These are phyloP conservation scores for Exophiala phaeomuriformis DNA, from an alignment of 2,329 filamentous ascomycete genomes.

Conservation along the genomic window DNA sequence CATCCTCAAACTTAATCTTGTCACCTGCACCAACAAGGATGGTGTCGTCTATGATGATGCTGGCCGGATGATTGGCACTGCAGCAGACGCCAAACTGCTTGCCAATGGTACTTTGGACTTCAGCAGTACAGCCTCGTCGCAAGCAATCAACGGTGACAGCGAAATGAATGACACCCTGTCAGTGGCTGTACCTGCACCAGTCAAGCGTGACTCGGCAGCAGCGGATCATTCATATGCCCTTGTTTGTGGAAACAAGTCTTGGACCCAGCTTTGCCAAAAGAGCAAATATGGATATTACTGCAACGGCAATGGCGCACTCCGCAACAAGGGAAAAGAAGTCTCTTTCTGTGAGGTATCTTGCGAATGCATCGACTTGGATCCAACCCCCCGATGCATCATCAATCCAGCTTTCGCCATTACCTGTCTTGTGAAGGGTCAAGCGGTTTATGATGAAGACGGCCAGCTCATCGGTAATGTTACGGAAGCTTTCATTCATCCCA, in stretches of 20 bases:
- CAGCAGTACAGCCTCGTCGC: no score
- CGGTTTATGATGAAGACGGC: background rate
- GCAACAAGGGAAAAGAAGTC: background rate
- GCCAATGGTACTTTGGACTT: slow-evolving; percentile 1
- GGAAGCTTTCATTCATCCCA: background rate
- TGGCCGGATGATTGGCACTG: background rate
- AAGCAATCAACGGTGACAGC: background rate
- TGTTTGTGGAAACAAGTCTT: background rate
- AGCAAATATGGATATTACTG: background rate
- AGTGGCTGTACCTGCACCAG: background rate
- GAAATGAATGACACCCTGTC: background rate
- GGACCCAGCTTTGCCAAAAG: background rate
- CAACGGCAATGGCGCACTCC: background rate
- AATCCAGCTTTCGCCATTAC: background rate
- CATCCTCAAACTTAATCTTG: background rate
- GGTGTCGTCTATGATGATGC: background rate
- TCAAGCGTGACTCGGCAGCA: background rate
- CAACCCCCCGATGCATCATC: background rate
- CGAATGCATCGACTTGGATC: slow-evolving; percentile 2
- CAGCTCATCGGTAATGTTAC: background rate
- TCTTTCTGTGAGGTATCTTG: background rate
- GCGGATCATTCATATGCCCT: background rate
- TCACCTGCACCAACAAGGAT: background rate
- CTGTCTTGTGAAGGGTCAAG: background rate
- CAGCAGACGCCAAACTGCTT: background rate